Conservation (phyloP, 306 rosid species). For the Pachyrhizus erosus region DNA sequence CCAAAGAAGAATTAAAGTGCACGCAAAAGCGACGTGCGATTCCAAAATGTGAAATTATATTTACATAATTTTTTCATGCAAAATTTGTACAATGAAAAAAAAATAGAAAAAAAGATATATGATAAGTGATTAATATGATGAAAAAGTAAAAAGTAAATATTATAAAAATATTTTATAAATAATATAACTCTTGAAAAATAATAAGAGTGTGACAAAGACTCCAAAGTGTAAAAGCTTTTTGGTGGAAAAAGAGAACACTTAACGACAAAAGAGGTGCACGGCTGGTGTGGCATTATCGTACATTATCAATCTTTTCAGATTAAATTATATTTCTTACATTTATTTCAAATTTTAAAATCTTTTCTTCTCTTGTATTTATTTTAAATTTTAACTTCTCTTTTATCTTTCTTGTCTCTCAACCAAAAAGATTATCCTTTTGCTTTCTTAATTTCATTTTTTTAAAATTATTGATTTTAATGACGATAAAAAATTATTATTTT, state of each 20-base stretch:
- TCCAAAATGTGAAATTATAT: slow-evolving; percentile 6
- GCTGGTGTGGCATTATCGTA: neutral
- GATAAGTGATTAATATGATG: neutral
- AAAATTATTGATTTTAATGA: neutral
- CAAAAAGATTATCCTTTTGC: neutral
- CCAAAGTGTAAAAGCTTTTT: neutral
- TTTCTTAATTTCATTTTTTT: neutral
- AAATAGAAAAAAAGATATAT: neutral
- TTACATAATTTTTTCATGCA: neutral
- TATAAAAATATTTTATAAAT: neutral
- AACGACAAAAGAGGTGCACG: slow-evolving; percentile 38
- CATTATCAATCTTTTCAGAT: neutral
- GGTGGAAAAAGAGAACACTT: neutral
- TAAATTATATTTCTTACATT: neutral
- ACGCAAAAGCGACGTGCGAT: slow-evolving; percentile 49
- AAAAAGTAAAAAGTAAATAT: neutral
- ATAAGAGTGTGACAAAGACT: neutral
- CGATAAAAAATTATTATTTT: neutral
- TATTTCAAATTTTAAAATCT: too few species aligned
- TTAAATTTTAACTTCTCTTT: neutral
- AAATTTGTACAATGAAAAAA: neutral
- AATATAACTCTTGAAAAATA: slow-evolving; percentile 24
- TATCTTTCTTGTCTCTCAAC: neutral
- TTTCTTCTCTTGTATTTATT: neutral
- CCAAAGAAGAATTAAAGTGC: slow-evolving; percentile 26